These are phyloP conservation scores for Nicotiana rustica DNA, from an alignment of 305 asterid genomes.

Conservation along the genomic window DNA sequence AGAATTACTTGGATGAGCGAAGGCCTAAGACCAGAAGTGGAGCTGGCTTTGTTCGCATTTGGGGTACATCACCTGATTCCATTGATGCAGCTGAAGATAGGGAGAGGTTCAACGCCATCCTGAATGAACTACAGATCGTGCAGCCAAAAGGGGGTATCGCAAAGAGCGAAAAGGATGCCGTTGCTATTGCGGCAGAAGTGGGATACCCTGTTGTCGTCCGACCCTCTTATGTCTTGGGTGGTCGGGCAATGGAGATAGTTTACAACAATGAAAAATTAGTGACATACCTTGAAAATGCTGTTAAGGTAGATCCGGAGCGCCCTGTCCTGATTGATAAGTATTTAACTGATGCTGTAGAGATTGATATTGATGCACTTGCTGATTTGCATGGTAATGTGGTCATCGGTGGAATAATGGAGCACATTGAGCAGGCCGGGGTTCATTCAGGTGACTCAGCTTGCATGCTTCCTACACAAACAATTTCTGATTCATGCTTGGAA, in stretches of 20 bases:
- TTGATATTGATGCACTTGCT: slow-evolving; percentile 82
- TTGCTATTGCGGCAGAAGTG: slow-evolving; percentile 81
- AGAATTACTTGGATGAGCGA: slow-evolving; percentile 69
- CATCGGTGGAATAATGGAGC: slow-evolving; percentile 99
- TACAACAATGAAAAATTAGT: slow-evolving; percentile 85
- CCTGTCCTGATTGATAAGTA: slow-evolving; percentile 90
- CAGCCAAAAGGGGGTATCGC: slow-evolving; percentile 98
- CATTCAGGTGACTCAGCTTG: slow-evolving; percentile 99
- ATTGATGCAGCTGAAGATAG: slow-evolving; percentile 98
- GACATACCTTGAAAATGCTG: slow-evolving; percentile 84
- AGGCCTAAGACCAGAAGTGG: slow-evolving; percentile 71
- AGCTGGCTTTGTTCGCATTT: slow-evolving; percentile 72
- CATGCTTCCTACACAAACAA: slow-evolving; percentile 87
- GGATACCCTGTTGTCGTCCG: slow-evolving; percentile 97
- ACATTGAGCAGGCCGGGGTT: slow-evolving; percentile 95
- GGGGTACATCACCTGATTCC: slow-evolving; percentile 98
- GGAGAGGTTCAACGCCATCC: slow-evolving; percentile 84
- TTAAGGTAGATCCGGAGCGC: slow-evolving; percentile 91
- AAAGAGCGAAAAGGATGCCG: slow-evolving; percentile 89
- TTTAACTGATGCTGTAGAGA: slow-evolving; percentile 91
- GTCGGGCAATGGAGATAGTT: slow-evolving; percentile 98
- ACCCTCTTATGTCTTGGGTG: slow-evolving; percentile 95
- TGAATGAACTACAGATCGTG: slow-evolving; percentile 77
- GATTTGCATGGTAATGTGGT: slow-evolving; percentile 88
- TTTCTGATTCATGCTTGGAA: slow-evolving; percentile 70